Evolutionary conservation across 768 basidiomycete genomes (phyloP).

Genomic region (Sarcomyxa edulis): DNA sequence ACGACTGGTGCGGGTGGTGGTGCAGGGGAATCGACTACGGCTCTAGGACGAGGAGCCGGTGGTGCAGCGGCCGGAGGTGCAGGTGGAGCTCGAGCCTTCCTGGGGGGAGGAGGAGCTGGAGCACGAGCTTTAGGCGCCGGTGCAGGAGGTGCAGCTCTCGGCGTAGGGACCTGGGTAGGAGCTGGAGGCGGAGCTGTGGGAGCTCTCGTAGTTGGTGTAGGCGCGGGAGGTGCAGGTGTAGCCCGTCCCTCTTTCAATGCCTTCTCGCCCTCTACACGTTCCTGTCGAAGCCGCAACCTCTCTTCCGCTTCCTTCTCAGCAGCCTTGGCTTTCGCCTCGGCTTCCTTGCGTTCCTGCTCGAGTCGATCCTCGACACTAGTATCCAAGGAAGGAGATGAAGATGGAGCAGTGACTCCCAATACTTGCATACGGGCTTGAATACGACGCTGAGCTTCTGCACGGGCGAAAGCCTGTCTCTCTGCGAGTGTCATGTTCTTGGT

Average conservation of each 20-base stretch:
- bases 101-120: slow-evolving; percentile 22
- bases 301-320: slow-evolving; percentile 83
- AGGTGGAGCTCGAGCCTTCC: slow-evolving; percentile 12
- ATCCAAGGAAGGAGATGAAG: slow-evolving; percentile 54
- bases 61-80: slow-evolving; percentile 16
- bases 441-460: slow-evolving; percentile 74
- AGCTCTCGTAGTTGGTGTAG: slow-evolving; percentile 14
- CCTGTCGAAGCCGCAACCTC: slow-evolving; percentile 64
- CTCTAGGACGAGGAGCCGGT: slow-evolving; percentile 11
- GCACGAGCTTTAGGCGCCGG: slow-evolving; percentile 18
- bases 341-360: slow-evolving; percentile 83
- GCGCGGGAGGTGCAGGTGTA: slow-evolving; percentile 22
- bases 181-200: slow-evolving; percentile 30
- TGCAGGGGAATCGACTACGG: slow-evolving; percentile 15
- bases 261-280: slow-evolving; percentile 73
- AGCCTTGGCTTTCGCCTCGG: slow-evolving; percentile 73
- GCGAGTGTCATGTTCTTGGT: slow-evolving; percentile 78
- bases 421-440: slow-evolving; percentile 83
- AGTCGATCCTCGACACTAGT: slow-evolving; percentile 81
- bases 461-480: slow-evolving; percentile 73
- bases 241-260: slow-evolving; percentile 46
- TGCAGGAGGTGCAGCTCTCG: slow-evolving; percentile 19
- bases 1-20: slow-evolving; percentile 36
- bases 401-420: slow-evolving; percentile 61
- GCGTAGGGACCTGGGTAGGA: slow-evolving; percentile 31